Percentiles rank a stretch among this genome's conserved stretches.
Evolutionary conservation across 495 filamentous ascomycete genomes (phyloP).

Genomic region (Aspergillus sparsus): DNA sequence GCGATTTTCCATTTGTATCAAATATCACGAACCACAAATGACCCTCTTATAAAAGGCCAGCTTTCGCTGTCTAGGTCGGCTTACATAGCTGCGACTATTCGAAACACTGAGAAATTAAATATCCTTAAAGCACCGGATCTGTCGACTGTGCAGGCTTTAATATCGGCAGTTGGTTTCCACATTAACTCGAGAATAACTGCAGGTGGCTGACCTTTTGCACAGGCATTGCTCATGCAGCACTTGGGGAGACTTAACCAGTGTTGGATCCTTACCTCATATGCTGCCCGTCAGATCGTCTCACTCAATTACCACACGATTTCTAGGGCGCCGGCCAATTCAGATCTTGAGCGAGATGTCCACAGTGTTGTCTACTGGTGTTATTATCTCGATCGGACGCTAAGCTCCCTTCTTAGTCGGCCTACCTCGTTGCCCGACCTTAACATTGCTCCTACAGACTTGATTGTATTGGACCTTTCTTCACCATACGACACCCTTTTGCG

Average conservation of each 20-base stretch:
- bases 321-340: conserved; percentile 5
- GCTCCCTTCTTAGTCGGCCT: conserved; percentile 30
- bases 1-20: conserved; percentile 26
- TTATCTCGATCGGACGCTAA: conserved; percentile 33
- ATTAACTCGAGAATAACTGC: not conserved
- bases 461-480: conserved; percentile 11
- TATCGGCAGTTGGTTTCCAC: conserved; percentile 30
- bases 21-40: conserved; percentile 21
- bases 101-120: conserved; percentile 24
- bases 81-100: conserved; percentile 26
- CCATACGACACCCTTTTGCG: conserved; percentile 27
- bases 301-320: conserved; percentile 29
- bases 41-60: conserved; percentile 23
- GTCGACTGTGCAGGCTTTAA: conserved; percentile 28
- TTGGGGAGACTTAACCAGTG: conserved; percentile 29
- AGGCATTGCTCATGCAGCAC: conserved; percentile 36
- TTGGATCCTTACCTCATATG: conserved; percentile 33
- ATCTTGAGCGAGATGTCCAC: conserved; percentile 26
- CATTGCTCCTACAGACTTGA: conserved; percentile 22
- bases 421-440: conserved; percentile 27
- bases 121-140: conserved; percentile 27
- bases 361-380: conserved; percentile 34
- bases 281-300: conserved; percentile 30
- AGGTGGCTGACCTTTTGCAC: not conserved
- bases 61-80: conserved; percentile 24